Evolutionary conservation across 176 grass and related monocot genomes (phyloP), one percentile per base, ranked within the genome.

Genomic region (Hordeum marinum): DNA sequence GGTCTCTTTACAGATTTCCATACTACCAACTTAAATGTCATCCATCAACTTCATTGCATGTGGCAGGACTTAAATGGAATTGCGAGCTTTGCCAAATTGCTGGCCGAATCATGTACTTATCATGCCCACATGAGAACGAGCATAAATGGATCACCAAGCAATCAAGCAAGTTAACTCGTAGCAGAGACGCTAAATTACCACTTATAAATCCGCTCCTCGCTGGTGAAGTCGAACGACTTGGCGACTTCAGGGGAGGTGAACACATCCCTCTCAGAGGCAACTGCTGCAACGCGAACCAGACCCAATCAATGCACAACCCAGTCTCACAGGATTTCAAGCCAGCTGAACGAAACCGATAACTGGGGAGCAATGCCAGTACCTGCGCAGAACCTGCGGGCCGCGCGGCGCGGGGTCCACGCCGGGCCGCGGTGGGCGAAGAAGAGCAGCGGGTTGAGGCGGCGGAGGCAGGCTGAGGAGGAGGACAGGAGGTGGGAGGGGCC

Each of bases 151-250:
- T 41, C 41, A 72, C 42, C 12, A 61, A 42, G 68, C 23, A 60
- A 86, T 26, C 50, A 31, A 27, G 54, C 32, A 6, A 80, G 43
- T 9, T 26, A n/a, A 54, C 9, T 48, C 50, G 1, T 13, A 34
- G 0, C 6, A 31, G 14, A 6, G 17, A 84, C 0, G 37, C 48
- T 11, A 36, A n/a, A 80, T 92, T 95, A 94, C 96, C 96, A 98
- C 39, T 88, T 98, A 82, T 98, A 98, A 77, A 98, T 98, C 27
- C 93, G 87, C 63, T 98, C 93, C 90, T 95, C 96, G 21, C 86
- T 92, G 36, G 91, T 27, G 85, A 98, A 98, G 89, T 98, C 96
- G 34, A 98, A 98, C 37, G 89, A 80, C 83, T 98, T 98, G 0
- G 96, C 85, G 9, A 85, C 88, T 78, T 86, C 91, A 5, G 93